These are phyloP conservation scores for Thelephora terrestris DNA, from an alignment of 1,284 basidiomycete species.

Conservation along the genomic window DNA sequence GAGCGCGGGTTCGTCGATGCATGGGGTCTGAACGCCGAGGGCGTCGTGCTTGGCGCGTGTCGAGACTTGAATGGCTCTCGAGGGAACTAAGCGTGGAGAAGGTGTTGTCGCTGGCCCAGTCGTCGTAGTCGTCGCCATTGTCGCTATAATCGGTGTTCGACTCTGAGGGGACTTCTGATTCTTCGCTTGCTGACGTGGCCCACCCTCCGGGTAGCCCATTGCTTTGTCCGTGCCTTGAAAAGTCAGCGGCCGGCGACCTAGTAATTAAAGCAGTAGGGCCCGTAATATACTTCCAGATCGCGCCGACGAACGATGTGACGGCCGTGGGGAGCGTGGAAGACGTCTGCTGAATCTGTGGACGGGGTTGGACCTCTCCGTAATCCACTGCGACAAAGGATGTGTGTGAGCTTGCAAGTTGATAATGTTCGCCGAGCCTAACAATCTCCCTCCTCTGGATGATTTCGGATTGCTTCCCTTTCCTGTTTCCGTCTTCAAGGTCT, in stretches of 20 bases:
- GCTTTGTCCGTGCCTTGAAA: background rate
- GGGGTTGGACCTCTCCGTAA: background rate
- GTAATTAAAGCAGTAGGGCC: background rate
- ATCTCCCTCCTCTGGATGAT: constrained; percentile 34
- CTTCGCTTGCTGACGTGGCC: background rate
- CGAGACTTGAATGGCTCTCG: constrained; percentile 13
- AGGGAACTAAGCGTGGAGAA: constrained; percentile 43
- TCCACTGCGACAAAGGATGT: constrained; percentile 51
- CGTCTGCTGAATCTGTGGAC: background rate
- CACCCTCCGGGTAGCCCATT: background rate
- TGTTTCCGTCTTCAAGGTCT: constrained; percentile 27
- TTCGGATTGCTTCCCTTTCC: background rate
- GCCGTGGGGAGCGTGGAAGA: background rate
- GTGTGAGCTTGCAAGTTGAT: constrained; percentile 39
- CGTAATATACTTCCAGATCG: background rate
- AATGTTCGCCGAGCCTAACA: constrained; percentile 36
- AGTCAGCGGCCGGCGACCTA: background rate
- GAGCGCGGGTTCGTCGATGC: constrained; percentile 2
- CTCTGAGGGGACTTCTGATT: background rate
- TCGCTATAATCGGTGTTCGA: background rate
- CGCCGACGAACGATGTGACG: background rate
- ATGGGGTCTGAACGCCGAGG: background rate
- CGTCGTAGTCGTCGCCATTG: constrained; percentile 1
- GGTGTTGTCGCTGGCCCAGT: constrained; percentile 22
- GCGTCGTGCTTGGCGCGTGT: background rate